phyloP scores from a whole-genome alignment of 1,284 basidiomycete genomes.

The Mycena sp. region DNA sequence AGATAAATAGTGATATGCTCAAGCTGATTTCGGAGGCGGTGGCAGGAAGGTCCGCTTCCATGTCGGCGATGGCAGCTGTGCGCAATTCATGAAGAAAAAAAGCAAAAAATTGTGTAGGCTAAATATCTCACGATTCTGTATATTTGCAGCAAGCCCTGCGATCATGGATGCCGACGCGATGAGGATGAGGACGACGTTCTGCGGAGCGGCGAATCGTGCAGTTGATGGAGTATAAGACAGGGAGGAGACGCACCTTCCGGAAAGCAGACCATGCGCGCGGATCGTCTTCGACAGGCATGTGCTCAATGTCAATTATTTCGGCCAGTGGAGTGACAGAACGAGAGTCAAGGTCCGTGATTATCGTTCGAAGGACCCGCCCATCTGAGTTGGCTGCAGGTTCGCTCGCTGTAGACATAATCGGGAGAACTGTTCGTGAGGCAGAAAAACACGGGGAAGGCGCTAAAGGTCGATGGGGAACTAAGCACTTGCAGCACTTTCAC shows the following conservation, averaged over 20 bases:
- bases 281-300: conserved; percentile 74
- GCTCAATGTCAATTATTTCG: conserved; percentile 47
- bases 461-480: conserved; percentile 6
- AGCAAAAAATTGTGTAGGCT: not conserved
- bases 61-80: conserved; percentile 73
- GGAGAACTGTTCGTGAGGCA: no score
- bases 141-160: conserved; percentile 73
- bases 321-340: not conserved
- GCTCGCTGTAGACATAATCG: conserved; percentile 1
- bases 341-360: not conserved
- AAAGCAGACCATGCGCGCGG: conserved; percentile 76
- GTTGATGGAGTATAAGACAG: not conserved
- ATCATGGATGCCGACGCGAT: conserved; percentile 71
- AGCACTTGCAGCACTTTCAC: conserved; percentile 1
- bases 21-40: conserved; percentile 76
- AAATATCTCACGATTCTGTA: conserved; percentile 70
- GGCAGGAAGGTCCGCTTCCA: conserved; percentile 72
- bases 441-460: not conserved
- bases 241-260: conserved; percentile 63
- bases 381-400: not conserved
- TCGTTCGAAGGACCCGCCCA: not conserved
- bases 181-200: conserved; percentile 66
- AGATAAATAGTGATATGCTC: conserved; percentile 81
- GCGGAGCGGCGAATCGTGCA: not conserved
- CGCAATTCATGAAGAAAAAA: not conserved